Base-by-base conservation (phyloP, 495 filamentous ascomycete genomes). In the Penicillium argentinense region DNA sequence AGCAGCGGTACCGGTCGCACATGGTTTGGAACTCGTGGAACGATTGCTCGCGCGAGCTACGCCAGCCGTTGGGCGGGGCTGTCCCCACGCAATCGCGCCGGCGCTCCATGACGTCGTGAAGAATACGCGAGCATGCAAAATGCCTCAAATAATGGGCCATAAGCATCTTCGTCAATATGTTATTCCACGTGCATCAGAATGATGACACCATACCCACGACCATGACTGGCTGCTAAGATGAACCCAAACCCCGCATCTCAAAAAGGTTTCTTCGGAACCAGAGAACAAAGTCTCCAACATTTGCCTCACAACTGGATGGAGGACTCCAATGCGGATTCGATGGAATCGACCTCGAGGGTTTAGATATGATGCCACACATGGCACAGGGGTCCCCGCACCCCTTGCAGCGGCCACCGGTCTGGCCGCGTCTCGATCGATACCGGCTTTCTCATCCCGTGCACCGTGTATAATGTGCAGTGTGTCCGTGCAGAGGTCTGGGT, bases 21-120 rank as follows among this genome's bases (percentile, higher is more conserved):
- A 17, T 62, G 5, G 40, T 47, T 12, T 58, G 60, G 60, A 61
- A 53, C 9, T 45, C 54, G 5, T 61, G 60, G 60, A 61, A 55
- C 18, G 33, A 36, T 36, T 63, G 54, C 36, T 56, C 60, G 12
- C 55, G 30, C 29, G 57, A 61, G 23, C 39, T 60, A 23, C 51
- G 44, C 17, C 56, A 55, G 48, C 57, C 60, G n/a, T 25, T 63
- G 21, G 57, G 42, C 13, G 47, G 45, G 18, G 39, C 24, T 18
- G 42, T 38, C 11, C 42, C 57, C 1, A 60, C 48, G 19, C 51
- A 60, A 33, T 47, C 57, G 12, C 60, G 57, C 3, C 60, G 57
- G 7, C 57, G 60, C 12, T 63, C 60, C 7, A 47, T 63, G 46
- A 63, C 60, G 18, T 63, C 60, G 11, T 63, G 60, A 63, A 30